A percentile compares a stretch with the other conserved stretches of the same genome.
phyloP scores from a whole-genome alignment of 2,329 filamentous ascomycete genomes.

The Microsporum canis region DNA sequence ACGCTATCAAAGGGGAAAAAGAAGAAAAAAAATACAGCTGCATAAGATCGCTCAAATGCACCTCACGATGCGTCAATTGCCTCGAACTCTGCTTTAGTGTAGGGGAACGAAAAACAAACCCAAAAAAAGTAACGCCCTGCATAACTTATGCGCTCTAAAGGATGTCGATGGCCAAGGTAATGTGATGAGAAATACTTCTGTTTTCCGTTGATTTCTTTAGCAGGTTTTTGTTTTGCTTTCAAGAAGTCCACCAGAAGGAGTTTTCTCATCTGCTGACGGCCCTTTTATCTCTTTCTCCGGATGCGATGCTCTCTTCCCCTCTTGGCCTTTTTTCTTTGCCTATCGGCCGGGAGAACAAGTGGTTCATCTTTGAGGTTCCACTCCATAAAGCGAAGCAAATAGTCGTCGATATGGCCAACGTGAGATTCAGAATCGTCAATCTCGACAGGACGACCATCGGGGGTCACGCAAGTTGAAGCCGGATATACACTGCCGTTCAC shows the following conservation, averaged over 20 bases:
- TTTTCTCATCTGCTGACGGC: background rate
- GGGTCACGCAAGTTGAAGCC: conserved; percentile 15
- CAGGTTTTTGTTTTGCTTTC: background rate
- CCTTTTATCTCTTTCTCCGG: conserved; percentile 19
- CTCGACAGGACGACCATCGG: conserved; percentile 16
- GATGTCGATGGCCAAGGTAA: background rate
- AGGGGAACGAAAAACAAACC: background rate
- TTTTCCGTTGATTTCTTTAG: background rate
- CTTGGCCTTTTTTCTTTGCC: conserved; percentile 38
- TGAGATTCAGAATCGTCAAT: conserved; percentile 31
- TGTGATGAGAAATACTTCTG: background rate
- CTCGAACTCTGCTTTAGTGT: background rate
- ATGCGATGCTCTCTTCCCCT: conserved; percentile 38
- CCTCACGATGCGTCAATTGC: background rate
- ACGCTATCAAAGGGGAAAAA: background rate
- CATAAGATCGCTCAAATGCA: background rate
- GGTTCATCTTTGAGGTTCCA: conserved; percentile 43
- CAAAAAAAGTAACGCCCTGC: background rate
- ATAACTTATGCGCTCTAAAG: background rate
- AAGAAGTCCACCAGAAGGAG: background rate
- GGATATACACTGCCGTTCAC: conserved; percentile 16
- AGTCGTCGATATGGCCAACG: conserved; percentile 59
- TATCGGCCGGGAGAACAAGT: conserved; percentile 38
- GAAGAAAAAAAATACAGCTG: background rate
- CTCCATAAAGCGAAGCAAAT: conserved; percentile 60